phyloP scores from a whole-genome alignment of 2,329 filamentous ascomycete genomes.

The Byssochlamys sp. region DNA sequence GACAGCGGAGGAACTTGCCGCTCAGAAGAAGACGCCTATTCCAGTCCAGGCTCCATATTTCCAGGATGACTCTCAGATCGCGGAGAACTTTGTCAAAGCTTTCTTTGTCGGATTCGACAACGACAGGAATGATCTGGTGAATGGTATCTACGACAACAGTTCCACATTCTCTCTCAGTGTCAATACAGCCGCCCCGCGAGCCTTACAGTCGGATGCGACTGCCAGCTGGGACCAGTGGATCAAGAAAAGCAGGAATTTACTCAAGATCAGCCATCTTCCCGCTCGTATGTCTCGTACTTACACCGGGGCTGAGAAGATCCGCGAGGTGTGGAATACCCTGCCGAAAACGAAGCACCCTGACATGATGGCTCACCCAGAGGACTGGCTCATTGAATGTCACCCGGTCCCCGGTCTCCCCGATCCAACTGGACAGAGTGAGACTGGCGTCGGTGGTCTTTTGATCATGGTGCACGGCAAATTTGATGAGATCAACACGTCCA shows the following conservation, averaged over 20 bases:
- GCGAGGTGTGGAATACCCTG: slow-evolving; percentile 58
- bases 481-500: slow-evolving; percentile 57
- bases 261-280: slow-evolving; percentile 53
- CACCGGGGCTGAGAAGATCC: slow-evolving; percentile 55
- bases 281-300: slow-evolving; percentile 58
- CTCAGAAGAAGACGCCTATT: slow-evolving; percentile 49
- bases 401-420: slow-evolving; percentile 63
- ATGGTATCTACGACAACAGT: slow-evolving; percentile 63
- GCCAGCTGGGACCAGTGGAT: slow-evolving; percentile 62
- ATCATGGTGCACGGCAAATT: slow-evolving; percentile 77
- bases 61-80: slow-evolving; percentile 62
- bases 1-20: slow-evolving; percentile 58
- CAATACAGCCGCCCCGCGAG: slow-evolving; percentile 52
- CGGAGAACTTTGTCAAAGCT: slow-evolving; percentile 63
- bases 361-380: slow-evolving; percentile 54
- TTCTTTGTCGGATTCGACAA: slow-evolving; percentile 68
- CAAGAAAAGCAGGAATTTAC: slow-evolving; percentile 67
- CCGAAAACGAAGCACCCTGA: slow-evolving; percentile 67
- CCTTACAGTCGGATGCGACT: slow-evolving; percentile 37
- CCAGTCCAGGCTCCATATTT: slow-evolving; percentile 59
- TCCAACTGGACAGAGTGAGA: slow-evolving; percentile 50
- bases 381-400: slow-evolving; percentile 77
- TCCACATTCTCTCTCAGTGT: slow-evolving; percentile 69
- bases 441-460: slow-evolving; percentile 67
- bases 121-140: slow-evolving; percentile 54